Base-by-base conservation (phyloP, 176 grass and related monocot genomes). In the Melocanna baccifera region DNA sequence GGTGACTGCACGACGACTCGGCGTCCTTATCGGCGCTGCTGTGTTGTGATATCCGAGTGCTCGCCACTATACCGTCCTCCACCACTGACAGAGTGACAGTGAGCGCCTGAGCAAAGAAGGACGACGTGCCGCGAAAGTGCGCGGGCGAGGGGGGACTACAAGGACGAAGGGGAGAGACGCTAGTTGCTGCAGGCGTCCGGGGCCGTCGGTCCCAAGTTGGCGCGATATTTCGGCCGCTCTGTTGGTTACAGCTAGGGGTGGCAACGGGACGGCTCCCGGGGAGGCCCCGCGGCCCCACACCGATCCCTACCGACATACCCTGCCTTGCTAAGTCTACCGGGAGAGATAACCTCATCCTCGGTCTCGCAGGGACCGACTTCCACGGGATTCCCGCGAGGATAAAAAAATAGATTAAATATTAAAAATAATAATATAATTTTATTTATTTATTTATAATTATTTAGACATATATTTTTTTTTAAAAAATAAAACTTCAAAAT, bases 41-140 rank as follows among this genome's bases (percentile, higher is more conserved):
- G 67, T 26, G 36, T 2, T 8, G 59, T 5, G 13, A 2, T 12
- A 30, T 28, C 48, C 28, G 16, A 57, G 66, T 81, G 71, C 51
- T 73, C 19, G 23, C 6, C 9, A 76, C 70, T 59, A 74, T 45
- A 62, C 34, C 53, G 12, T 83, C 81, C 53, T 47, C 59, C 61
- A 50, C 52, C 52, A 50, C 52, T 26, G 30, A 22, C 53, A 59
- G 69, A n/a, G n/a, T n/a, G n/a, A n/a, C n/a, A n/a, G n/a, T 30
- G 62, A 79, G 13, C 50, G 18, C 48, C 28, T 9, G 63, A 22
- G 1, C 42, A 48, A 26, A 69, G 55, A 6, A 39, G 39, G 69
- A 68, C 20, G 69, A 14, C 71, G 78, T 82, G 77, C 20, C 20
- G 39, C 59, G 71, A 13, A 56, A 89, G 88, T 76, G 88, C 88